Percentiles rank a stretch among this genome's conserved stretches.
phyloP scores from a whole-genome alignment of 768 basidiomycete genomes.

The Termitomyces sp. region DNA sequence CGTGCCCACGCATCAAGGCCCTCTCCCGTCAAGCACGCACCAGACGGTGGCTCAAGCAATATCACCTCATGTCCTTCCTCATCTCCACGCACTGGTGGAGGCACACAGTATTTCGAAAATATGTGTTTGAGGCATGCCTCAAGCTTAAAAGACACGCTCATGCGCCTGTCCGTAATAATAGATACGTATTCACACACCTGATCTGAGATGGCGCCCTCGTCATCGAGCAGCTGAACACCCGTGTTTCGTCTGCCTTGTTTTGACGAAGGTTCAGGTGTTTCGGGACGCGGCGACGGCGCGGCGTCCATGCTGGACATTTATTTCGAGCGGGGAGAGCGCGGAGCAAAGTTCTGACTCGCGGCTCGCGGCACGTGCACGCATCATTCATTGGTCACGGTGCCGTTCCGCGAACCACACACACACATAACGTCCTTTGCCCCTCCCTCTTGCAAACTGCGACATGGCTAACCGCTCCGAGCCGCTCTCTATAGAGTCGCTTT shows the following conservation, averaged over 20 bases:
- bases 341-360: too few relatives aligned
- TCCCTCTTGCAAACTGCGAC: neutral
- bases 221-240: slow-evolving; percentile 55
- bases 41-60: slow-evolving; percentile 42
- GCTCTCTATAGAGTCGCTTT: slow-evolving; percentile 80
- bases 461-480: slow-evolving; percentile 52
- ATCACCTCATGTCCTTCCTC: slow-evolving; percentile 18
- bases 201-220: slow-evolving; percentile 62
- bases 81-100: slow-evolving; percentile 21
- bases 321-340: neutral
- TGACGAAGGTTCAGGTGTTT: slow-evolving; percentile 58
- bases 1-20: slow-evolving; percentile 71
- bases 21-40: slow-evolving; percentile 51
- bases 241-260: slow-evolving; percentile 53
- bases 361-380: slow-evolving; percentile 1
- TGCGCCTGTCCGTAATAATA: too few relatives aligned
- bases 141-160: slow-evolving; percentile 33
- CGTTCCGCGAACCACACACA: too few relatives aligned
- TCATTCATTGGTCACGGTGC: too few relatives aligned
- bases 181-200: slow-evolving; percentile 38
- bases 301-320: slow-evolving; percentile 15
- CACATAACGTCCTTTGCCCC: neutral
- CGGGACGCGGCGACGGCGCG: slow-evolving; percentile 46
- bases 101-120: slow-evolving; percentile 73
- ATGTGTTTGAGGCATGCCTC: slow-evolving; percentile 70